phyloP scores from a whole-genome alignment of 768 basidiomycete species.

The Podaxis pistillaris region DNA sequence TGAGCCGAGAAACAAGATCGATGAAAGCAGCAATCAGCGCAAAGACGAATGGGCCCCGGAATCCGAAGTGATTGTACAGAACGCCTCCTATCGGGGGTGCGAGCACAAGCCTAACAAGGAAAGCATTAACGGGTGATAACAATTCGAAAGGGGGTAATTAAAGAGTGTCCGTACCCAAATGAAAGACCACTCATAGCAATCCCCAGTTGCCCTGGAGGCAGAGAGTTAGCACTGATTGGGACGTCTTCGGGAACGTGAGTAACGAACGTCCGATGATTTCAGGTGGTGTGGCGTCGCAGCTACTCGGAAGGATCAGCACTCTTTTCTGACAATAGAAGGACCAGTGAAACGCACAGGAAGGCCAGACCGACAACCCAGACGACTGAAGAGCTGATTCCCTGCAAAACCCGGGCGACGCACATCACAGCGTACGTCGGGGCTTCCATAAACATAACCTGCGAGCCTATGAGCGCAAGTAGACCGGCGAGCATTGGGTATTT shows the following conservation, averaged over 20 bases:
- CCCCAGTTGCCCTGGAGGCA: constrained; percentile 49
- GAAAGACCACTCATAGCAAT: constrained; percentile 58
- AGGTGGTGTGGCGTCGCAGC: constrained; percentile 56
- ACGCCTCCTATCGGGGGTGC: constrained; percentile 60
- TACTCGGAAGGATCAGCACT: constrained; percentile 20
- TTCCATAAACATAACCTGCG: constrained; percentile 63
- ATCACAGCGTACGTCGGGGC: constrained; percentile 55
- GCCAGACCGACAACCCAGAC: constrained; percentile 65
- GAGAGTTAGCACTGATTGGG: background rate
- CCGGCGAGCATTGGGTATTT: constrained; percentile 50
- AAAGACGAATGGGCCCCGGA: constrained; percentile 59
- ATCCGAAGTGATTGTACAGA: constrained; percentile 54
- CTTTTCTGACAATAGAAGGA: background rate
- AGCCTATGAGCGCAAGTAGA: constrained; percentile 46
- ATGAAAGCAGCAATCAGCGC: constrained; percentile 42
- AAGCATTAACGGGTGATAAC: background rate
- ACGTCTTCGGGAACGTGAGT: background rate
- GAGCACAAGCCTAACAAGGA: constrained; percentile 39
- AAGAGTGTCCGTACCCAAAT: constrained; percentile 38
- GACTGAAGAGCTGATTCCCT: constrained; percentile 59
- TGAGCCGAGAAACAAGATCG: constrained; percentile 53
- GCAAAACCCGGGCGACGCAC: constrained; percentile 56
- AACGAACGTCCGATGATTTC: constrained; percentile 46
- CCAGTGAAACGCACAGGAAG: constrained; percentile 39
- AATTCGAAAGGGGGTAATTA: constrained; percentile 8